Evolutionary conservation across 768 basidiomycete species (phyloP), one percentile per base, ranked within the genome.

Genomic region (Leccinum imitatum): DNA sequence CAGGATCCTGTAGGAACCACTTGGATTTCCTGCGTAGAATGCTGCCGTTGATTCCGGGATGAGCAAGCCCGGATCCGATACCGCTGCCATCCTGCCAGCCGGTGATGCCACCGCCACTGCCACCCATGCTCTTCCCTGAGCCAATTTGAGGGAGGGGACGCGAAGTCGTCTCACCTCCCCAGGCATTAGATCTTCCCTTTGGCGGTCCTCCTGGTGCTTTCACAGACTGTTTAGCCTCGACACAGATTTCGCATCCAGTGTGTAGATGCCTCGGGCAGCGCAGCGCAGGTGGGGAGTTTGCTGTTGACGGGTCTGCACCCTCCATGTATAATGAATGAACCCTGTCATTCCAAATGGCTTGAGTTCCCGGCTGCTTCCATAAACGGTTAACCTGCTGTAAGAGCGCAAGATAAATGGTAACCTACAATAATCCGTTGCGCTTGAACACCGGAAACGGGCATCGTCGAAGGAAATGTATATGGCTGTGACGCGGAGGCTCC

Each of bases 21-120:
- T 60, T 72, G 69, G 61, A 70, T 59, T 67, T 83, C 27, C 89
- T 78, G 50, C 88, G 79, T 59, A 91, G 70, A 9, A 79, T 82
- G 60, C 80, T 88, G 11, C 89, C 89, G 23, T 76, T 65, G 11
- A 77, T 71, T 14, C 81, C 84, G 23, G 85, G 82, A 25, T 82
- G 76, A 25, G 86, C 75, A 30, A 91, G 79, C 3, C 90, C 90
- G 3, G 85, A 83, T 11, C 90, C 90, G 51, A 91, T 82, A 14
- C 90, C 90, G 61, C 81, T 83, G 6, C 87, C 86, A 55, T 91
- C 89, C 64, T 85, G 84, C 86, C 88, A 90, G 3, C 89, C 90
- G 2, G 84, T 84, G 46, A 91, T 80, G 1, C 84, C 84, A 8
- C 82, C 81, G 3, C 72, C 72, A 31, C 69, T 67, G 11, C 71